Evolutionary conservation across 1,284 basidiomycete species (phyloP).

Genomic region (Agroathelia rolfsii): DNA sequence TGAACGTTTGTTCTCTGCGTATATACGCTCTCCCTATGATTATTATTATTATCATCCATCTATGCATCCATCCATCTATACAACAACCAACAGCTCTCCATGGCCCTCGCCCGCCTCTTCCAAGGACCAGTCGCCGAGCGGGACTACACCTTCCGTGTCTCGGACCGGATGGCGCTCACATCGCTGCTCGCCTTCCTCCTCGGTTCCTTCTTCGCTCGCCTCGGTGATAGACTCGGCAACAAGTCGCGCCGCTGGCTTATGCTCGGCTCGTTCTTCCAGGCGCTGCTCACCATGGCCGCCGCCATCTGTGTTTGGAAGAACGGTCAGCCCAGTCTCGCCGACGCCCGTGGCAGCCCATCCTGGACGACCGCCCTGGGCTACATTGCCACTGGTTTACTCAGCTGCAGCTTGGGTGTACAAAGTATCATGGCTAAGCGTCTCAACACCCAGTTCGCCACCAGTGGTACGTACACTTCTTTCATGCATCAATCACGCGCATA

Average conservation of each 20-base stretch:
- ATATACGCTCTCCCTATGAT: too few species aligned
- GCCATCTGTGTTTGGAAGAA: slow-evolving; percentile 61
- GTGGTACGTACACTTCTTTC: slow-evolving; percentile 35
- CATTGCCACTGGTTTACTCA: slow-evolving; percentile 66
- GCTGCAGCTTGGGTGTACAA: slow-evolving; percentile 68
- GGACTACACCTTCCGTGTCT: slow-evolving; percentile 55
- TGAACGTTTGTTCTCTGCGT: too few species aligned
- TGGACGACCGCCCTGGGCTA: slow-evolving; percentile 64
- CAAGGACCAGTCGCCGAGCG: slow-evolving; percentile 35
- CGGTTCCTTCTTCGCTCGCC: slow-evolving; percentile 64
- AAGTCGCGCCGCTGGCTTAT: slow-evolving; percentile 69
- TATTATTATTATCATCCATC: too few species aligned
- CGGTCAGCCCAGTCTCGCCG: slow-evolving; percentile 44
- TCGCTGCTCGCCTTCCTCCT: slow-evolving; percentile 67
- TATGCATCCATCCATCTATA: too few species aligned
- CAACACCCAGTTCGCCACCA: slow-evolving; percentile 75
- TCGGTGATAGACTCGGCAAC: slow-evolving; percentile 62
- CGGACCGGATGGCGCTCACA: slow-evolving; percentile 74
- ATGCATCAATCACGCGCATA: slow-evolving; percentile 1
- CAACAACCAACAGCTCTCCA: slow-evolving; percentile 37
- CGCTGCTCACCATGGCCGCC: slow-evolving; percentile 62
- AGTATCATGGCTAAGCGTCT: slow-evolving; percentile 75
- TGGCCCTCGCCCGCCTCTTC: slow-evolving; percentile 59
- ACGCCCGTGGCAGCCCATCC: slow-evolving; percentile 45
- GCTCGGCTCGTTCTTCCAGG: slow-evolving; percentile 61